These are phyloP conservation scores for Pyrenula massariospora DNA, from an alignment of 495 filamentous ascomycete genomes.

Conservation along the genomic window DNA sequence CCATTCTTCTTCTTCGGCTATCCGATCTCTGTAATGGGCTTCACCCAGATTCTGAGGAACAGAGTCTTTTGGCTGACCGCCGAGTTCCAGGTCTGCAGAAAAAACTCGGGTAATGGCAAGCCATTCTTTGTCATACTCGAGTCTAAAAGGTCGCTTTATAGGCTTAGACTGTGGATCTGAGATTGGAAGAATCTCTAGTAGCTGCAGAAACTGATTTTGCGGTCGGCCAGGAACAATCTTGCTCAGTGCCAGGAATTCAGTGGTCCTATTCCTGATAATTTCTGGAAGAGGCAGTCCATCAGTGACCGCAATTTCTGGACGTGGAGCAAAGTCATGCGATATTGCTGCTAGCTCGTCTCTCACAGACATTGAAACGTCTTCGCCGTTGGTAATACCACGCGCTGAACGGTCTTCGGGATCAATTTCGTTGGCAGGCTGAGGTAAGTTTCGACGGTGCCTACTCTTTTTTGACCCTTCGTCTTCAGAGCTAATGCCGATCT, in stretches of 20 bases:
- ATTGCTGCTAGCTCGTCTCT: conserved; percentile 56
- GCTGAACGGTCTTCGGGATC: conserved; percentile 1
- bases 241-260: conserved; percentile 79
- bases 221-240: conserved; percentile 62
- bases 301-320: conserved; percentile 25
- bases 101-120: conserved; percentile 82
- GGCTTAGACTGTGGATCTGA: conserved; percentile 10
- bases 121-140: conserved; percentile 90
- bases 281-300: conserved; percentile 28
- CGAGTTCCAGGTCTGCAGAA: conserved; percentile 45
- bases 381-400: conserved; percentile 1
- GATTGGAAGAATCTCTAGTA: conserved; percentile 46
- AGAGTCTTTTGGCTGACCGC: conserved; percentile 31
- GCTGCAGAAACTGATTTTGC: conserved; percentile 52
- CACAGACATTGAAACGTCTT: conserved; percentile 41
- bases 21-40: conserved; percentile 45
- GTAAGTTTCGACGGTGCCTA: not conserved
- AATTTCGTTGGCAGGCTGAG: not conserved
- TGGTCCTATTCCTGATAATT: conserved; percentile 59
- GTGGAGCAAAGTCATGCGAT: conserved; percentile 34
- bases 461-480: conserved; percentile 2
- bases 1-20: conserved; percentile 59
- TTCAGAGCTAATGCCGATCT: conserved; percentile 13
- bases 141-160: conserved; percentile 22
- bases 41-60: conserved; percentile 48